These are phyloP conservation scores for Ilyonectria destructans DNA, from an alignment of 2,329 filamentous ascomycete species.

Conservation along the genomic window DNA sequence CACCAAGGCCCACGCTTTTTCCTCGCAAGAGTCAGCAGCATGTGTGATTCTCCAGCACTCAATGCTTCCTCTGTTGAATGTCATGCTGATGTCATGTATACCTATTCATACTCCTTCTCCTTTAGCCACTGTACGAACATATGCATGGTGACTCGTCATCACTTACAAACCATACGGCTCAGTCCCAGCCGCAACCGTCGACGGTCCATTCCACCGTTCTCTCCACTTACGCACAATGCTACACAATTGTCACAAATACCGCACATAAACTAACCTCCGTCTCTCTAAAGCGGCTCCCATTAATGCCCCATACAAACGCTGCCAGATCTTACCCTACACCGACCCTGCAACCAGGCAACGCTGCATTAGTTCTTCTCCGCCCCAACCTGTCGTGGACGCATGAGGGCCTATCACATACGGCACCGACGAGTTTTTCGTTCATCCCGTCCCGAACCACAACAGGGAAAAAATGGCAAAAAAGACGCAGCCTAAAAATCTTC, in stretches of 20 bases:
- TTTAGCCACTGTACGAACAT: not conserved
- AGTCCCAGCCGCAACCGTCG: not conserved
- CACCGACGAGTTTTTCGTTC: conserved; percentile 29
- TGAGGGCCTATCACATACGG: conserved; percentile 40
- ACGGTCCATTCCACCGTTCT: not conserved
- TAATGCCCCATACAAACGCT: not conserved
- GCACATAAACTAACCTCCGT: conserved; percentile 8
- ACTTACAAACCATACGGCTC: not conserved
- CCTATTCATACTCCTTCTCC: not conserved
- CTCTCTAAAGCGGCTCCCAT: conserved; percentile 17
- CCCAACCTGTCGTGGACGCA: conserved; percentile 36
- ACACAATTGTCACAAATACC: conserved; percentile 33
- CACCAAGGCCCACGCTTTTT: not conserved
- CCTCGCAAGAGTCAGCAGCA: not conserved
- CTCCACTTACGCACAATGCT: conserved; percentile 21
- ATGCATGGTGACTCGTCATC: not conserved
- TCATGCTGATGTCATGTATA: not conserved
- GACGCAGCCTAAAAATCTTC: conserved; percentile 37
- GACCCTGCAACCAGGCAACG: conserved; percentile 43
- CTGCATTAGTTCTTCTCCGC: conserved; percentile 41
- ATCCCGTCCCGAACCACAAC: conserved; percentile 29
- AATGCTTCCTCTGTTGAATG: not conserved
- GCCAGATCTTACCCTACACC: conserved; percentile 19
- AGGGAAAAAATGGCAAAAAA: conserved; percentile 24
- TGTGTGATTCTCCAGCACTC: not conserved